Base-by-base conservation (phyloP, 208 protist genomes). In the Herpetomonas muscarum region DNA sequence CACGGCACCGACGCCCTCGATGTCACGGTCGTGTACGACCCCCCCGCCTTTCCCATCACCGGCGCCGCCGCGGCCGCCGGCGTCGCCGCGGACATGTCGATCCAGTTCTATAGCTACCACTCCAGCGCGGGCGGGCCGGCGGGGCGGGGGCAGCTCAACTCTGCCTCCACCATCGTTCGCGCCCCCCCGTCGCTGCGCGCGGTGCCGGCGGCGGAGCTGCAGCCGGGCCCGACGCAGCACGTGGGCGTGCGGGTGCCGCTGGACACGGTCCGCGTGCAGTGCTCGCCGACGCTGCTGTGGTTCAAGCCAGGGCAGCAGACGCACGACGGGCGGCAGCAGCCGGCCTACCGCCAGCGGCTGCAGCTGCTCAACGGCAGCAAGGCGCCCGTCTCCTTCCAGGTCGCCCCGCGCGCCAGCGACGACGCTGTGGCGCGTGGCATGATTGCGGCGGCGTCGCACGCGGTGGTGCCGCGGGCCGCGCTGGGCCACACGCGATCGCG, bases 321-420 rank as follows among this genome's bases (percentile, higher is more conserved):
- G 29, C 84, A 89, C 68, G 88, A 94, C 50, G 88, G 88, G 44
- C 73, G 85, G 31, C 74, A 42, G 22, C 88, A 94, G 66, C 79
- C 76, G 25, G 49, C 59, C 12, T 85, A 89, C 57, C 45, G 63
- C 26, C 88, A 87, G 41, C 70, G 50, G 25, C 54, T 94, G 48
- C 71, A 62, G 21, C 59, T 92, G 44, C 58, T 69, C 68, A 94
- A 87, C 63, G 59, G 58, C 22, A 65, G 69, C 22, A 24, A 71
- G 25, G 70, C 57, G 24, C 25, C 65, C 7, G 81, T 88, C 22
- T 48, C 32, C 34, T 94, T 81, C 57, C 55, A 50, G 34, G 65
- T 89, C 32, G 52, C 79, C 36, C 56, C 72, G 2, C 50, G 53
- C 19, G 31, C 21, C 9, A 39, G 32, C 46, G 29, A 61, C 26